A percentile compares a stretch with the other conserved stretches of the same genome.
Conservation (phyloP, 129 eudicot species). For the Dittrichia graveolens region DNA sequence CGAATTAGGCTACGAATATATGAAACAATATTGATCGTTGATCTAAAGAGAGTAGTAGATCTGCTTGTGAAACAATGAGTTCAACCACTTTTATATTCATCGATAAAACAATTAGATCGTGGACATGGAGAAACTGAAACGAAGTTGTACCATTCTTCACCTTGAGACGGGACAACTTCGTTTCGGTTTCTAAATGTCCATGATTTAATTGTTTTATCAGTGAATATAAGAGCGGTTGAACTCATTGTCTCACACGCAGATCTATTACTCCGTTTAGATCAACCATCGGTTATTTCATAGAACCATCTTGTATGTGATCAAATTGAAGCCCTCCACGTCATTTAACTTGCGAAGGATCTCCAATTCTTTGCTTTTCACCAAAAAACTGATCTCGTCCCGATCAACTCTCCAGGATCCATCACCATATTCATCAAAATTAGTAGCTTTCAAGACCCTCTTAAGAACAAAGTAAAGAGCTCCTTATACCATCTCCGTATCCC, state of each 20-base stretch:
- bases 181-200: conserved; percentile 65
- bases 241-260: conserved; percentile 79
- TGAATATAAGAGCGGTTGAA: conserved; percentile 63
- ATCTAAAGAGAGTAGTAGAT: conserved; percentile 51
- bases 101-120: conserved; percentile 56
- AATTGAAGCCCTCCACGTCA: conserved; percentile 37
- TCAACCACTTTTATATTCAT: conserved; percentile 73
- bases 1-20: conserved; percentile 6
- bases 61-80: conserved; percentile 91
- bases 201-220: conserved; percentile 52
- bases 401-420: conserved; percentile 27
- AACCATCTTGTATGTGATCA: conserved; percentile 40
- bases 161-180: conserved; percentile 41
- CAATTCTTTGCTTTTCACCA: conserved; percentile 49
- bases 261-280: conserved; percentile 55
- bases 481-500: background rate
- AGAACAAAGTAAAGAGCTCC: conserved; percentile 19
- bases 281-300: conserved; percentile 74
- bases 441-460: background rate
- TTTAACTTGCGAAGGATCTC: conserved; percentile 35
- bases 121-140: conserved; percentile 68
- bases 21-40: conserved; percentile 16
- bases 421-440: background rate
- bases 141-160: conserved; percentile 35
- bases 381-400: conserved; percentile 31